These are phyloP conservation scores for Ustilago sp. DNA, from an alignment of 1,284 basidiomycete genomes.

Conservation along the genomic window DNA sequence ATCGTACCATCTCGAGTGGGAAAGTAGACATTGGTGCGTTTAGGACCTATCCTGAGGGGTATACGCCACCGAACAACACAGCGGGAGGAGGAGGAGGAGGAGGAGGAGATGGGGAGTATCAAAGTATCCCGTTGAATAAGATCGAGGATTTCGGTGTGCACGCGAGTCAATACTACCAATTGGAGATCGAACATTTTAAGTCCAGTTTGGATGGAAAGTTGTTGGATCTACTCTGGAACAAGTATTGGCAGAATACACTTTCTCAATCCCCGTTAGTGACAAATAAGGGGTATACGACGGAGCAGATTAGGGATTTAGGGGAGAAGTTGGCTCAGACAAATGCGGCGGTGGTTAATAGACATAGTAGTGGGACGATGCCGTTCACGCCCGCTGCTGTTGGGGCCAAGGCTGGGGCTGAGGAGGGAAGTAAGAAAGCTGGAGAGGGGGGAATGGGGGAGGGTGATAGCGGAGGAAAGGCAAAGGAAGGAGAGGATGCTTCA, in stretches of 20 bases:
- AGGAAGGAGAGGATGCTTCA: constrained; percentile 1
- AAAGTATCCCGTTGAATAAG: constrained; percentile 83
- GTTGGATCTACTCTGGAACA: constrained; percentile 93
- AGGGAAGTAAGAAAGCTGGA: background rate
- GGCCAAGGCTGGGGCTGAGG: no score
- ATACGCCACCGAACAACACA: constrained; percentile 74
- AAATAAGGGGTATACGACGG: constrained; percentile 89
- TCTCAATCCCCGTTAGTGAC: constrained; percentile 90
- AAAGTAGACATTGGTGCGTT: constrained; percentile 99
- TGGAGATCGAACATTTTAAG: constrained; percentile 96
- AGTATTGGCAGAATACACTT: constrained; percentile 98
- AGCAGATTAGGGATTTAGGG: constrained; percentile 86
- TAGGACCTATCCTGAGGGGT: constrained; percentile 87
- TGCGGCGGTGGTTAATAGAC: background rate
- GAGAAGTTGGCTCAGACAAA: constrained; percentile 76
- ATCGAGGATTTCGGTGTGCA: constrained; percentile 80
- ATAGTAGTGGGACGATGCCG: background rate
- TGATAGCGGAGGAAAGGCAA: background rate
- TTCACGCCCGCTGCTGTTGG: background rate
- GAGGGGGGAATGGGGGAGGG: background rate
- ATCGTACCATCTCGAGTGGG: constrained; percentile 95
- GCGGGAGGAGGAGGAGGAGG: background rate
- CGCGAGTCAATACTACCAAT: constrained; percentile 93
- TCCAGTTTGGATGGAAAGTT: constrained; percentile 85
- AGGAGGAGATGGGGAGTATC: constrained; percentile 74